Conservation (phyloP, 208 protist species). For the Plasmodiophora brassicae region DNA sequence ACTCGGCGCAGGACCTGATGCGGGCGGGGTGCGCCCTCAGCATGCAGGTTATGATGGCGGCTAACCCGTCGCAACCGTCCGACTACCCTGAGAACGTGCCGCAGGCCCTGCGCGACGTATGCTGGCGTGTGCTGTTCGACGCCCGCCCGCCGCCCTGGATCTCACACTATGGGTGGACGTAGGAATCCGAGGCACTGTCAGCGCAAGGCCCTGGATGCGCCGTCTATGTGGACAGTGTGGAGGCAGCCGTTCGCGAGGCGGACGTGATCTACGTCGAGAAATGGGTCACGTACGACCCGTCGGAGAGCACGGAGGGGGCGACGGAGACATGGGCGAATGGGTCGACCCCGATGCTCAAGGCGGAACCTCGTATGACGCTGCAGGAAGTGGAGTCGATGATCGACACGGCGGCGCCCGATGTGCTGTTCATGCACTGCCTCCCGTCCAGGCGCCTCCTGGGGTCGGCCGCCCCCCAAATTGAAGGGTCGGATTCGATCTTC, state of each 20-base stretch:
- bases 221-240: not conserved
- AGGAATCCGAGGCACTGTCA: not conserved
- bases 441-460: not conserved
- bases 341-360: too few species aligned
- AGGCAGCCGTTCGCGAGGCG: not conserved
- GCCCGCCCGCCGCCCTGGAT: too few species aligned
- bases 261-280: not conserved
- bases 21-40: not conserved
- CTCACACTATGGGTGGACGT: too few species aligned
- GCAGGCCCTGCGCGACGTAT: not conserved
- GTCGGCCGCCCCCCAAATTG: not conserved
- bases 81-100: too few species aligned
- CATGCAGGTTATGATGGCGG: not conserved
- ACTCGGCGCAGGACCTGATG: not conserved
- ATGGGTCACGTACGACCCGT: not conserved
- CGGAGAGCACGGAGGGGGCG: not conserved
- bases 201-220: not conserved
- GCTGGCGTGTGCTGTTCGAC: too few species aligned
- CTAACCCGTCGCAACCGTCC: not conserved
- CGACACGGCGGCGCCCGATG: not conserved
- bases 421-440: slow-evolving; percentile 1
- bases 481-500: not conserved
- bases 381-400: not conserved
- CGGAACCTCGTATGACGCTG: not conserved
- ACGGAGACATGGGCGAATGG: too few species aligned